Base-by-base conservation (phyloP, 805 yeast species). In the Vanderwaltozyma verrucispora region DNA sequence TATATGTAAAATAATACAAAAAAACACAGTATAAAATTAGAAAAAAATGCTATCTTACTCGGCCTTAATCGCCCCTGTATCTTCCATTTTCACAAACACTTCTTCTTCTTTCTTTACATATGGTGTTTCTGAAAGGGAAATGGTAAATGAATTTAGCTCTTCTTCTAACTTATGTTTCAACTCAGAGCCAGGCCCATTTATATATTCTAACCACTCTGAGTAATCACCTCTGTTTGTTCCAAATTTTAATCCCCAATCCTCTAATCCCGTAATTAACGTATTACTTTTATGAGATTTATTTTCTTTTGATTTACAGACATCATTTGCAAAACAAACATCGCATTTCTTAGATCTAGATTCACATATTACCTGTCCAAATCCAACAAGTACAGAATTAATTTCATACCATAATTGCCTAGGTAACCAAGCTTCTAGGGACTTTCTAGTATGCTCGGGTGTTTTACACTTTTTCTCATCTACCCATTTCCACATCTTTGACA, bases 331-430 rank as follows among this genome's bases (percentile, higher is more conserved):
- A 71, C 96, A 86, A 6, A 79, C 46, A 50, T 80, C 88, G 59
- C 96, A 86, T 43, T 80, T 68, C 33, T 68, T 60, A 4, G 77
- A 77, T 38, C 79, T 68, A 0, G 95, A 82, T 9, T 76, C 70
- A 54, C 96, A 88, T 3, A 88, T 71, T 0, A 80, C 77, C 56
- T 88, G 97, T 11, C 97, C 97, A 65, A 87, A 88, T 4, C 97
- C 96, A 8, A 88, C 97, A 6, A 89, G 59, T 9, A 81, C 57
- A 1, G 94, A 94, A 54, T 88, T 88, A 29, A 89, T 76, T 39
- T 84, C 94, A 10, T 68, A 65, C 97, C 97, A 88, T 32, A 74
- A 67, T 25, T 75, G 75, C 32, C 53, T 59, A 0, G 94, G 88
- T 10, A 88, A 60, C 92, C 94, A 83, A 18, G 63, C 56, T 52